Evolutionary conservation across 2,329 filamentous ascomycete species (phyloP).

Genomic region (Teratosphaeriaceae sp.): DNA sequence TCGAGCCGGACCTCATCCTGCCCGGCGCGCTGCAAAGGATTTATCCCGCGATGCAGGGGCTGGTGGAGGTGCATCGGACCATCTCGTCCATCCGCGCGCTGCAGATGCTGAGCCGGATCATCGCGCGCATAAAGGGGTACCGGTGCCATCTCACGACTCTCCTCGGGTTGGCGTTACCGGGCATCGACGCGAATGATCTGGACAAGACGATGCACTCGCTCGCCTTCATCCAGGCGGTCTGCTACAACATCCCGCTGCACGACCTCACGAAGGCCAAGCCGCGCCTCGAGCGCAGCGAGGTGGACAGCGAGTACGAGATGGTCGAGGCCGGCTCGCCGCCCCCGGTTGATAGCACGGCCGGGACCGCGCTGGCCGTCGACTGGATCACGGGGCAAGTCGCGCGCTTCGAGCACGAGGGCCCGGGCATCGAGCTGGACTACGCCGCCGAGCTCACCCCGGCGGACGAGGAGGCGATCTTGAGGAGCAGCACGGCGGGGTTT

Average conservation of each 20-base stretch:
- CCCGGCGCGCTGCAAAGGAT: slow-evolving; percentile 92
- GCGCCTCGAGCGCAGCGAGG: slow-evolving; percentile 33
- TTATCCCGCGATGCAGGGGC: slow-evolving; percentile 90
- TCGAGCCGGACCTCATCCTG: slow-evolving; percentile 86
- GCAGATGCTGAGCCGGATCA: slow-evolving; percentile 85
- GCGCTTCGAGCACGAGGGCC: slow-evolving; percentile 81
- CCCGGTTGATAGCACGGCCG: slow-evolving; percentile 18
- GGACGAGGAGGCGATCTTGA: slow-evolving; percentile 78
- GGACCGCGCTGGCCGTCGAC: slow-evolving; percentile 63
- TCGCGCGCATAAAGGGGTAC: slow-evolving; percentile 92
- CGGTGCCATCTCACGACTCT: slow-evolving; percentile 92
- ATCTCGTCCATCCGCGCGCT: slow-evolving; percentile 87
- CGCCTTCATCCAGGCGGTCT: slow-evolving; percentile 90
- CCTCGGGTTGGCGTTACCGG: slow-evolving; percentile 84
- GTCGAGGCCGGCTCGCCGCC: slow-evolving; percentile 16
- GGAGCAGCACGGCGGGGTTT: slow-evolving; percentile 90
- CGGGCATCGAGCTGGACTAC: slow-evolving; percentile 81
- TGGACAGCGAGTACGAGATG: slow-evolving; percentile 27
- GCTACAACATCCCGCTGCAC: slow-evolving; percentile 90
- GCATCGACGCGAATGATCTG: slow-evolving; percentile 95
- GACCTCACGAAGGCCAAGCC: slow-evolving; percentile 63
- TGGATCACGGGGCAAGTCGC: slow-evolving; percentile 96
- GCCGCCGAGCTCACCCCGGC: slow-evolving; percentile 72
- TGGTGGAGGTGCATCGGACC: slow-evolving; percentile 95
- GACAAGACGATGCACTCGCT: slow-evolving; percentile 94